Evolutionary conservation across 108 stramenopile genomes (phyloP).

Genomic region (Discostella pseudostelligera): DNA sequence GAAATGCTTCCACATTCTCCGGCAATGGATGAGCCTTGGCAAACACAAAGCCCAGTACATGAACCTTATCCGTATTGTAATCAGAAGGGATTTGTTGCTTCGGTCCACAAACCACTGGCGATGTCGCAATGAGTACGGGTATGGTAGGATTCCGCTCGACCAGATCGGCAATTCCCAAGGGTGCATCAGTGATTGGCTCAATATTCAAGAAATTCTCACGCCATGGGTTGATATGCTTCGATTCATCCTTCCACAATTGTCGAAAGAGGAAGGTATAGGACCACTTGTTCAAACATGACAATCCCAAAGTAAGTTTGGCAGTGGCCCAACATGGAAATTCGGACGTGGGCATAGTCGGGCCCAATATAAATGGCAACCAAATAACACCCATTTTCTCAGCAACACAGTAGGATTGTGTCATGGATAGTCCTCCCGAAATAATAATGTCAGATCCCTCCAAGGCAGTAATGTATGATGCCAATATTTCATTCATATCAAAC

Average conservation of each 20-base stretch:
- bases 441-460: constrained; percentile 3
- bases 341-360: constrained; percentile 3
- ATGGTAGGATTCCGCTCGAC: not conserved
- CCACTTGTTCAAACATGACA: not conserved
- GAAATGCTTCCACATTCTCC: not conserved
- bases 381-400: not conserved
- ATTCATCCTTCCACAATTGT: not conserved
- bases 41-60: constrained; percentile 1
- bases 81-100: not conserved
- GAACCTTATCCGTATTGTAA: not conserved
- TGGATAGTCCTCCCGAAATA: not conserved
- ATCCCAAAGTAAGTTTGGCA: not conserved
- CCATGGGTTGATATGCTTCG: not conserved
- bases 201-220: not conserved
- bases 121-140: not conserved
- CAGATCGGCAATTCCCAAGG: not conserved
- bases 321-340: not conserved
- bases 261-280: not conserved
- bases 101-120: not conserved
- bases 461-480: not conserved
- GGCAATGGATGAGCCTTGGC: not conserved
- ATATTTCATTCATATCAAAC: not conserved
- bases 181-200: not conserved
- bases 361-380: not conserved
- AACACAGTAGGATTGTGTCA: not conserved